Conservation (phyloP, 2,329 filamentous ascomycete species). For the Aspergillus persii region DNA sequence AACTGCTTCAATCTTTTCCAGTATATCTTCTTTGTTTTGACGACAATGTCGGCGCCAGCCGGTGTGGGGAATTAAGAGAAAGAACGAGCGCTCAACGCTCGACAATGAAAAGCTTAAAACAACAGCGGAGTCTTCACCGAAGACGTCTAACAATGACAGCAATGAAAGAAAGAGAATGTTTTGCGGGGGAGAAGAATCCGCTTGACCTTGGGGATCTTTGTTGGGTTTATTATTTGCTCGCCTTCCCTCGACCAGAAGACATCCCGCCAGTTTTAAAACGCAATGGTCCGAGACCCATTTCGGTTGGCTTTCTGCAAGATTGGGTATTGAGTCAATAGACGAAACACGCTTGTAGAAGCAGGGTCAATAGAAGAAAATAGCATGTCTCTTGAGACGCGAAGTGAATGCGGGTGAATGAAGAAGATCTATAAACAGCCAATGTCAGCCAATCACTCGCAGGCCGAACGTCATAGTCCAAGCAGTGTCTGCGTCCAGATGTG, state of each 20-base stretch:
- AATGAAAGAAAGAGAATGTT: background rate
- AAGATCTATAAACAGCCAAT: conserved; percentile 1
- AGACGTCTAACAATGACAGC: too few relatives aligned
- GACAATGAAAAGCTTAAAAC: background rate
- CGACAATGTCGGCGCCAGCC: background rate
- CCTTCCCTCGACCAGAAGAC: background rate
- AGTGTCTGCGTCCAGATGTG: conserved; percentile 4
- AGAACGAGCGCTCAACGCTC: background rate
- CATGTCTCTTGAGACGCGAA: conserved; percentile 13
- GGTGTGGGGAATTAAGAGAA: background rate
- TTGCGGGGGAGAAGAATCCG: background rate
- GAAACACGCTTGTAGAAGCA: conserved; percentile 4
- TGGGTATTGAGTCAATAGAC: conserved; percentile 8
- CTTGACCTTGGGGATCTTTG: background rate
- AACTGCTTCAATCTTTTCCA: background rate
- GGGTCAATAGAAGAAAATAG: conserved; percentile 9
- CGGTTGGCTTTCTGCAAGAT: background rate
- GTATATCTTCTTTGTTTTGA: background rate
- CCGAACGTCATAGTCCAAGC: background rate
- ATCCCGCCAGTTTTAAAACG: background rate
- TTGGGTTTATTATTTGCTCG: background rate
- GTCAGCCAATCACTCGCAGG: conserved; percentile 17
- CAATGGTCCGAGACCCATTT: background rate
- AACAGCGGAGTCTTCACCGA: background rate
- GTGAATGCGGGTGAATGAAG: background rate